These are phyloP conservation scores for Geotrichum reessii DNA, from an alignment of 1,139 yeast genomes.

Conservation along the genomic window DNA sequence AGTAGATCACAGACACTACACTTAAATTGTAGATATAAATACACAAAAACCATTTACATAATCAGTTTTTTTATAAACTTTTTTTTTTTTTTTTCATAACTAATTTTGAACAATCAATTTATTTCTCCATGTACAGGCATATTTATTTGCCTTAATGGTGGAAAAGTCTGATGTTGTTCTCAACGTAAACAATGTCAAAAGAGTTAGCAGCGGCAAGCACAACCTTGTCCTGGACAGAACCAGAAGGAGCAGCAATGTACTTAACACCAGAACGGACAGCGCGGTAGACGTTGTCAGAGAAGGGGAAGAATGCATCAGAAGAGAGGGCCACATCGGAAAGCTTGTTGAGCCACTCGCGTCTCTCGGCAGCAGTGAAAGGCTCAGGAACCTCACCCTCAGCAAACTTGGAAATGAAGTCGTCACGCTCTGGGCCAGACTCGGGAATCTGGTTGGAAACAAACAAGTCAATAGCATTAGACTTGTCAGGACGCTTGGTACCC, in stretches of 20 bases:
- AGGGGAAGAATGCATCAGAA: slow-evolving; percentile 98
- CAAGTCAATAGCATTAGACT: slow-evolving; percentile 94
- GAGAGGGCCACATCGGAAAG: slow-evolving; percentile 82
- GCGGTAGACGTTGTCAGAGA: slow-evolving; percentile 97
- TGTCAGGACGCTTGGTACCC: slow-evolving; percentile 97
- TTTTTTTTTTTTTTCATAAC: not conserved
- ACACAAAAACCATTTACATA: not conserved
- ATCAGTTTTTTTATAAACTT: not conserved
- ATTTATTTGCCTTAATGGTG: slow-evolving; percentile 84
- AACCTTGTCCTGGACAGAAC: slow-evolving; percentile 96
- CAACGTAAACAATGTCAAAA: slow-evolving; percentile 79
- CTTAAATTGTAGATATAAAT: not conserved
- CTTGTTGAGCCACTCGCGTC: slow-evolving; percentile 78
- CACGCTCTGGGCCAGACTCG: slow-evolving; percentile 82
- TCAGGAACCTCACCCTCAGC: slow-evolving; percentile 57
- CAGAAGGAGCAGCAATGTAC: slow-evolving; percentile 93
- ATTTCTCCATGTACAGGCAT: too few relatives aligned
- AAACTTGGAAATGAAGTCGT: slow-evolving; percentile 87
- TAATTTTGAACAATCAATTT: too few relatives aligned
- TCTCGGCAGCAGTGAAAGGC: slow-evolving; percentile 78
- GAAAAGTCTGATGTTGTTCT: slow-evolving; percentile 94
- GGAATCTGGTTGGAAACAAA: slow-evolving; percentile 90
- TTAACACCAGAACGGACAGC: slow-evolving; percentile 96
- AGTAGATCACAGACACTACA: too few relatives aligned
- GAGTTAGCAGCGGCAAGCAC: slow-evolving; percentile 94